phyloP scores from a whole-genome alignment of 2,329 filamentous ascomycete species.

The Aspergillus melleus region DNA sequence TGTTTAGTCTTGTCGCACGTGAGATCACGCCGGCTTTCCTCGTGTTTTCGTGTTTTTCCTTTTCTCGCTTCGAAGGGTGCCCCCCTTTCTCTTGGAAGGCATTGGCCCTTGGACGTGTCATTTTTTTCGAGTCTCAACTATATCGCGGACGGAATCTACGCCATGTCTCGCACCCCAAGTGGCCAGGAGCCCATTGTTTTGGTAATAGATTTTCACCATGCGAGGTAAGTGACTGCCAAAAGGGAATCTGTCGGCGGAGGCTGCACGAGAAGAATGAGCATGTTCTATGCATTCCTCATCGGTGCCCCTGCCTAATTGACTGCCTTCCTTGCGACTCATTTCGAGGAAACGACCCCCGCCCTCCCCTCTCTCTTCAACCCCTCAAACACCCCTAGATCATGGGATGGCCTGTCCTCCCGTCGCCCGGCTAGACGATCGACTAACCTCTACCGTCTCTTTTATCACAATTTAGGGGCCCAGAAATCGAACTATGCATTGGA shows the following conservation, averaged over 20 bases:
- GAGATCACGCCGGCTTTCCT: conserved; percentile 4
- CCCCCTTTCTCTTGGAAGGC: conserved; percentile 10
- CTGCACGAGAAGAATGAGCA: not conserved
- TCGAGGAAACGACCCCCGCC: not conserved
- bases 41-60: not conserved
- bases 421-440: not conserved
- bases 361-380: too few species aligned
- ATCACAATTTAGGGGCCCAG: conserved; percentile 65
- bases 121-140: conserved; percentile 5
- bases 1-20: conserved; percentile 5
- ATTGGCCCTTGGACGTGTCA: conserved; percentile 15
- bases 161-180: conserved; percentile 45
- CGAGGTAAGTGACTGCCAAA: conserved; percentile 45
- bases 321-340: not conserved
- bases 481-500: conserved; percentile 91
- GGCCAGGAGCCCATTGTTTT: conserved; percentile 66
- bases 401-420: not conserved
- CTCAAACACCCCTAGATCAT: not conserved
- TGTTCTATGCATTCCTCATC: not conserved
- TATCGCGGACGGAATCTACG: conserved; percentile 14
- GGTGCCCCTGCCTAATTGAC: not conserved
- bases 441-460: not conserved
- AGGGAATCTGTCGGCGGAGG: not conserved
- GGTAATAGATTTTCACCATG: conserved; percentile 83
- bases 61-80: conserved; percentile 6